Base-by-base conservation (phyloP, 2,329 filamentous ascomycete genomes). In the Penicillium concentricum region DNA sequence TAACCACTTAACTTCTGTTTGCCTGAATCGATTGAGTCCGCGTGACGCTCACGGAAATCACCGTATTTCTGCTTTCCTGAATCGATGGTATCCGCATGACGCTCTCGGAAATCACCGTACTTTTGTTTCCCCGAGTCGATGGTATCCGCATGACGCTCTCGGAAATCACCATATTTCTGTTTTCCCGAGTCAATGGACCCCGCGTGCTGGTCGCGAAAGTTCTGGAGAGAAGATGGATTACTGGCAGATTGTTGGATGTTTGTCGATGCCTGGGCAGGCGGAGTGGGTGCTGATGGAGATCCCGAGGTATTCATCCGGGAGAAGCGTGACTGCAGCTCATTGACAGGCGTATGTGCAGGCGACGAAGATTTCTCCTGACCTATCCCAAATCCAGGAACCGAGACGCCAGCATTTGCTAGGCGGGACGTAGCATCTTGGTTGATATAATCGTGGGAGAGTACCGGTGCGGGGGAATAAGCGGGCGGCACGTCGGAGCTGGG, bases 301-400 rank as follows among this genome's bases (percentile, higher is more conserved):
- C 55, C 72, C 62, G 68, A 65, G n/a, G 77, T 77, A 38, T 76
- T 78, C 64, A 86, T 75, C 57, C 78, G 81, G 28, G 81, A 79
- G 72, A 91, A 91, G 34, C 87, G 82, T 24, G 84, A 84, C 67
- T 90, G 87, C 0, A 93, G 76, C 67, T 89, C 86, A 61, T 80
- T 84, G 56, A 91, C 74, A 43, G 87, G 85, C 7, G 68, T 61
- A 28, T 55, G 49, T 16, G 55, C 60, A 15, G 63, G 69, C 59
- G 66, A 54, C 30, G 18, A 56, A 7, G 54, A 63, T 75, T 45
- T 69, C 32, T 56, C 57, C 51, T 64, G 62, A 5, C 85, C 87
- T 59, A 96, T 95, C 5, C 89, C 89, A 4, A 96, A 78, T 0
- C 83, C 88, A 0, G 91, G 88, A 0, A 96, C 90, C 0, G 87